These are phyloP conservation scores for Kuraishia floccosa DNA, from an alignment of 805 yeast genomes.

Conservation along the genomic window DNA sequence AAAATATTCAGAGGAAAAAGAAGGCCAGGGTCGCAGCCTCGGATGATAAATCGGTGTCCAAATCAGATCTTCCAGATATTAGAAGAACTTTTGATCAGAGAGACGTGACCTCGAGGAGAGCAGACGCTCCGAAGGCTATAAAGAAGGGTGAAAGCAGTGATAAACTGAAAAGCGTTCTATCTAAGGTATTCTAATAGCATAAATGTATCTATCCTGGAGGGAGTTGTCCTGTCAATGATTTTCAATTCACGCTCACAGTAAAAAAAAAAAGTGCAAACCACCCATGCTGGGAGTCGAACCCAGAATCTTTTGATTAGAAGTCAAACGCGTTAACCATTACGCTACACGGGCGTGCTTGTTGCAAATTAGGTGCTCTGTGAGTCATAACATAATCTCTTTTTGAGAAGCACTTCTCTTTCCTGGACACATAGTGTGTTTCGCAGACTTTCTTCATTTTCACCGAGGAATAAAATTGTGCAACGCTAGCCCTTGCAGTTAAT, in stretches of 20 bases:
- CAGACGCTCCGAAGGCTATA: slow-evolving; percentile 40
- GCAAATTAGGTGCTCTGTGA: too few relatives aligned
- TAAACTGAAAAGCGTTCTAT: slow-evolving; percentile 36
- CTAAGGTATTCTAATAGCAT: slow-evolving; percentile 36
- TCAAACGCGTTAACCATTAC: slow-evolving; percentile 61
- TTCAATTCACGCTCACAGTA: too few relatives aligned
- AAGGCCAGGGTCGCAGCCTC: slow-evolving; percentile 17
- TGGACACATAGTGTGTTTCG: too few relatives aligned
- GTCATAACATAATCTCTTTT: too few relatives aligned
- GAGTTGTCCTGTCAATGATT: too few relatives aligned
- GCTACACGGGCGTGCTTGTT: slow-evolving; percentile 35
- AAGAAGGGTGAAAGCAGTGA: slow-evolving; percentile 27
- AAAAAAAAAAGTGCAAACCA: too few relatives aligned
- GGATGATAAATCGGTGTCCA: slow-evolving; percentile 9
- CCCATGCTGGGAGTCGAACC: slow-evolving; percentile 48
- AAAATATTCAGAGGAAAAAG: slow-evolving; percentile 47
- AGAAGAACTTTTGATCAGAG: slow-evolving; percentile 65
- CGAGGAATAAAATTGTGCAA: too few relatives aligned
- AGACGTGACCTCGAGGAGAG: slow-evolving; percentile 53
- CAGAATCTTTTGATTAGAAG: slow-evolving; percentile 57
- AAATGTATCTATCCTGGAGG: background rate
- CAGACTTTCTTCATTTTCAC: too few relatives aligned
- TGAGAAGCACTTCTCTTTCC: too few relatives aligned
- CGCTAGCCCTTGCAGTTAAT: too few relatives aligned
- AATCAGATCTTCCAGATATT: slow-evolving; percentile 21